Base-by-base conservation (phyloP, 192 early-diverging fungal species). In the Entrophospora sp. region DNA sequence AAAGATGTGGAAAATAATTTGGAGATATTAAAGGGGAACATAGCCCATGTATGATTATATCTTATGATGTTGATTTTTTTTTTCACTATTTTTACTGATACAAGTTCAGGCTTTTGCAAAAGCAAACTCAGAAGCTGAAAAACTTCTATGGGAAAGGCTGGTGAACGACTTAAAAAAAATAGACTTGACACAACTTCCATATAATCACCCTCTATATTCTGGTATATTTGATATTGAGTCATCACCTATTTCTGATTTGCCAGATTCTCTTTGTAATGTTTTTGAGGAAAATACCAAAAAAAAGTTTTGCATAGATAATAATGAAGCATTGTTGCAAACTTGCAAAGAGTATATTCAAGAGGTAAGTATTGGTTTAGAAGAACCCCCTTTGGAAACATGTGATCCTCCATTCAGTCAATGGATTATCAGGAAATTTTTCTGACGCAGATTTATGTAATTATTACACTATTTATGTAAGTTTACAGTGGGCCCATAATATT, bases 141-240 rank as follows among this genome's bases (percentile, higher is more conserved):
- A 12, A 49, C 18, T 25, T 49, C 24, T 37, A 18, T 57, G 16
- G 13, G 0, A 57, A 57, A 57, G 35, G 35, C n/a, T 57, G 55
- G 35, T 12, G 22, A 57, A 57, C 20, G 34, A 57, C n/a, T 57
- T 57, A 57, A 20, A 37, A 34, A 32, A 57, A 34, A 18, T 57
- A 20, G 53, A 56, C 10, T 28, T 56, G 20, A 32, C 12, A 4
- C 10, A 57, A 35, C 22, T 57, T 2, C 16, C 32, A 20, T 57
- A 57, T 57, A 13, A 57, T 37, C 35, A 57, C 16, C 55, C 55
- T 20, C 32, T 57, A 34, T 57, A 16, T 34, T 57, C 55, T 57
- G 34, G 55, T n/a, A 57, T 57, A 36, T 57, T 57, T 9, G 55
- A 57, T 37, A 18, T 16, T 12, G 55, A 57, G 9, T 57, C 55